Evolutionary conservation across 345 rosid species (phyloP), one percentile per base, ranked within the genome.

Genomic region (Eucalyptus erythrocorys): DNA sequence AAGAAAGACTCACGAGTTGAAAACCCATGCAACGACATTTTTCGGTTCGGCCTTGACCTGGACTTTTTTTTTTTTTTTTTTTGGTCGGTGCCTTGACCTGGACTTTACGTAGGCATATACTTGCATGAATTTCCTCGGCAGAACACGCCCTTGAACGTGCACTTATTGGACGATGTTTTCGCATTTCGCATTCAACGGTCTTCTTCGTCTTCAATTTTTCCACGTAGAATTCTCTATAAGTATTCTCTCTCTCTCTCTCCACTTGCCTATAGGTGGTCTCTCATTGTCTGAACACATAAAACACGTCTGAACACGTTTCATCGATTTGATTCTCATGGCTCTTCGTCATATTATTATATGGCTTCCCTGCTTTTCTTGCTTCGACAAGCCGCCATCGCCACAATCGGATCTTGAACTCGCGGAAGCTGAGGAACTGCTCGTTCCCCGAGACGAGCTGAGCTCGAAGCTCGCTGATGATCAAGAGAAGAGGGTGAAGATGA

Each of bases 401-500:
- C 37, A 16, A 64, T 14, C 19, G 5, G 21, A 14, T 64, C 0
- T 0, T n/a, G 40, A 64, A 4, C 40, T 64, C 10, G 3, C 11
- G 0, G 76, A 64, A 64, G 76, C 21, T n/a, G 16, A 64, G 76
- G 40, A 15, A 13, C 76, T 0, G 21, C 76, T 15, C 3, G 3
- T 64, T 15, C 37, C 9, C 11, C 19, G 10, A 64, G 76, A n/a
- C 10, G 10, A n/a, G 76, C 76, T 7, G 37, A 15, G 76, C 10
- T 0, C 5, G 2, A n/a, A 64, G 10, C 76, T n/a, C 9, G 3
- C 76, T 14, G 21, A 64, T 64, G 34, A 64, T 64, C 76, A 14
- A 48, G 88, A 87, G 21, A 81, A 90, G n/a, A 89, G 91, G 21
- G 87, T 85, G 21, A 89, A 87, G 86, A 85, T 92, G n/a, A 92